Evolutionary conservation across 73 alveolate genomes (phyloP).

Genomic region (Breviolum minutum): DNA sequence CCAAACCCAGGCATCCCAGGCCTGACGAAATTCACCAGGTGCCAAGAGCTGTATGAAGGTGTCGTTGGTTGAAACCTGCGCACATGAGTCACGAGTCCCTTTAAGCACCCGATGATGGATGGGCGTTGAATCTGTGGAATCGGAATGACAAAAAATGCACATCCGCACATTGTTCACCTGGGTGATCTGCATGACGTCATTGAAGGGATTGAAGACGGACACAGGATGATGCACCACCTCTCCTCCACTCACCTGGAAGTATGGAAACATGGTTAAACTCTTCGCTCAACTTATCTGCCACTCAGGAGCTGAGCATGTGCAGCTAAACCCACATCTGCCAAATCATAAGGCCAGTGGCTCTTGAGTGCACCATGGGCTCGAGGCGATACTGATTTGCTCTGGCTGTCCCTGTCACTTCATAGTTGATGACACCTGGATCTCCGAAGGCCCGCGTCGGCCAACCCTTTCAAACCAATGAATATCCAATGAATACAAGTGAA

Average conservation of each 20-base stretch:
- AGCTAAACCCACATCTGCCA: not conserved
- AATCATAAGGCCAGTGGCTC: not conserved
- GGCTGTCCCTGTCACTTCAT: slow-evolving; percentile 59
- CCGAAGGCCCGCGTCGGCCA: not conserved
- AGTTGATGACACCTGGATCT: slow-evolving; percentile 55
- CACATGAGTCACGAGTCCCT: not conserved
- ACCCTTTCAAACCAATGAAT: not conserved
- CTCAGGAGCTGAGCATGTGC: not conserved
- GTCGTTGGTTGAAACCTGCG: slow-evolving; percentile 74
- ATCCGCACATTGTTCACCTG: slow-evolving; percentile 19
- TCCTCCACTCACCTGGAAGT: slow-evolving; percentile 55
- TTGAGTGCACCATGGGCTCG: slow-evolving; percentile 39
- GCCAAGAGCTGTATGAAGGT: slow-evolving; percentile 83
- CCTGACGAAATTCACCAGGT: slow-evolving; percentile 86
- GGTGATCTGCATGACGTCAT: slow-evolving; percentile 51
- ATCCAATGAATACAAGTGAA: not conserved
- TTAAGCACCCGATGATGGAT: not conserved
- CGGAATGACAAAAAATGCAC: not conserved
- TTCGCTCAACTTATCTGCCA: no score
- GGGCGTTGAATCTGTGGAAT: not conserved
- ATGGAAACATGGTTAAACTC: not conserved
- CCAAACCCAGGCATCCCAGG: not conserved
- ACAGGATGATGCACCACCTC: slow-evolving; percentile 82
- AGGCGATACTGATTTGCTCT: slow-evolving; percentile 14
- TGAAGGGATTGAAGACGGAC: slow-evolving; percentile 85